Evolutionary conservation across 179 eudicot genomes (phyloP).

Genomic region (Vitellaria paradoxa): DNA sequence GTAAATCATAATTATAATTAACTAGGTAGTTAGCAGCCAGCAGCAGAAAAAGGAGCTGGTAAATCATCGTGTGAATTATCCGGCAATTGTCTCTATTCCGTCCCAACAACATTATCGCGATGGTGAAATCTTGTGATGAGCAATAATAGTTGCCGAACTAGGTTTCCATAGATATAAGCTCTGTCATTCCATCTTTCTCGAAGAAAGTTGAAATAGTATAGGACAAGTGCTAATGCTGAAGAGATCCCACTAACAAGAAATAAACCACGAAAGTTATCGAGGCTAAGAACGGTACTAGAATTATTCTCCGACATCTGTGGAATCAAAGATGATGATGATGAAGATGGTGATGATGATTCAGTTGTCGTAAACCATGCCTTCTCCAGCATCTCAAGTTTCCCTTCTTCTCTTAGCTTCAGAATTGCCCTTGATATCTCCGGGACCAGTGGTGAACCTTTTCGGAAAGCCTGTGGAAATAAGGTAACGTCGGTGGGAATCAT

Average conservation of each 20-base stretch:
- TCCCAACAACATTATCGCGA: too few species aligned
- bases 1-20: too few species aligned
- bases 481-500: too few species aligned
- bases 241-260: constrained; percentile 22
- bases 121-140: too few species aligned
- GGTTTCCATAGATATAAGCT: background rate
- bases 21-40: too few species aligned
- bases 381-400: constrained; percentile 19
- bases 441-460: constrained; percentile 25
- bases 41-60: too few species aligned
- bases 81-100: too few species aligned
- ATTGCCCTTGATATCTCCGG: constrained; percentile 28
- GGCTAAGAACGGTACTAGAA: background rate
- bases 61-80: too few species aligned
- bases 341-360: background rate
- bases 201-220: background rate
- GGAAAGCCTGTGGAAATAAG: constrained; percentile 18
- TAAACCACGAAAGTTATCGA: constrained; percentile 17
- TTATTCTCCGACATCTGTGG: background rate
- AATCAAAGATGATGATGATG: background rate
- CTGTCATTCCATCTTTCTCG: background rate
- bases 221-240: constrained; percentile 5
- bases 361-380: constrained; percentile 15
- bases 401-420: constrained; percentile 23
- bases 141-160: too few species aligned